Evolutionary conservation across 495 filamentous ascomycete genomes (phyloP).

Genomic region (Recurvomyces mirabilis): DNA sequence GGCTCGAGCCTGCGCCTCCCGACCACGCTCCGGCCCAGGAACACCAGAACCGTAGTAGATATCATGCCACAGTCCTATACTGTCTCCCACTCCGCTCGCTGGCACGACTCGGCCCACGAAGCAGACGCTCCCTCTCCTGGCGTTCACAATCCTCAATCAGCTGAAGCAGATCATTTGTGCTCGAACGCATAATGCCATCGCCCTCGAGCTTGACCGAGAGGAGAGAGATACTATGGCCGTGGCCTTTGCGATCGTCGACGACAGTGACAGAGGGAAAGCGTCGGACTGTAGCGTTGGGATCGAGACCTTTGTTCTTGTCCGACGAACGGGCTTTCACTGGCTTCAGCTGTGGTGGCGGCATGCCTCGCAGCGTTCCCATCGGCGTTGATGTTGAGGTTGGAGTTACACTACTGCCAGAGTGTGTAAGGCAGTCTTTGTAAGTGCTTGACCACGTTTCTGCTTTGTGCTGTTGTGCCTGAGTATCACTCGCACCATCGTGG

Average conservation of each 20-base stretch:
- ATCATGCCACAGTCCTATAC: no score
- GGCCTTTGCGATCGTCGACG: slow-evolving; percentile 19
- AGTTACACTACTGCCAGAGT: no score
- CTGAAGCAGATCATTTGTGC: slow-evolving; percentile 13
- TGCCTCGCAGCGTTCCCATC: not conserved
- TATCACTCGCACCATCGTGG: not conserved
- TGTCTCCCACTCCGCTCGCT: no score
- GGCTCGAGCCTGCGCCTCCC: no score
- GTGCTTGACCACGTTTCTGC: slow-evolving; percentile 11
- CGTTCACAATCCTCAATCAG: slow-evolving; percentile 5
- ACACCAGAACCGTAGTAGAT: no score
- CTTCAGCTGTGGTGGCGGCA: slow-evolving; percentile 13
- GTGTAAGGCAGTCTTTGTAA: slow-evolving; percentile 12
- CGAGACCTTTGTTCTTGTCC: slow-evolving; percentile 1
- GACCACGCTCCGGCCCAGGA: no score
- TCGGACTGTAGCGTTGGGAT: slow-evolving; percentile 4
- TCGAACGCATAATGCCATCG: slow-evolving; percentile 5
- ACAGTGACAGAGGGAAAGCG: slow-evolving; percentile 19
- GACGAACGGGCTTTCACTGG: slow-evolving; percentile 14
- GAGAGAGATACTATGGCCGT: slow-evolving; percentile 13
- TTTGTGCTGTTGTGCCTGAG: not conserved
- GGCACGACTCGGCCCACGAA: slow-evolving; percentile 3
- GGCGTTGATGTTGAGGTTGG: no score
- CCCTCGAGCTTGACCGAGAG: slow-evolving; percentile 5
- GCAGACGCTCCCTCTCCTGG: slow-evolving; percentile 13